These are phyloP conservation scores for Ceratocystis diversiconidia DNA, from an alignment of 2,329 filamentous ascomycete species.

Conservation along the genomic window DNA sequence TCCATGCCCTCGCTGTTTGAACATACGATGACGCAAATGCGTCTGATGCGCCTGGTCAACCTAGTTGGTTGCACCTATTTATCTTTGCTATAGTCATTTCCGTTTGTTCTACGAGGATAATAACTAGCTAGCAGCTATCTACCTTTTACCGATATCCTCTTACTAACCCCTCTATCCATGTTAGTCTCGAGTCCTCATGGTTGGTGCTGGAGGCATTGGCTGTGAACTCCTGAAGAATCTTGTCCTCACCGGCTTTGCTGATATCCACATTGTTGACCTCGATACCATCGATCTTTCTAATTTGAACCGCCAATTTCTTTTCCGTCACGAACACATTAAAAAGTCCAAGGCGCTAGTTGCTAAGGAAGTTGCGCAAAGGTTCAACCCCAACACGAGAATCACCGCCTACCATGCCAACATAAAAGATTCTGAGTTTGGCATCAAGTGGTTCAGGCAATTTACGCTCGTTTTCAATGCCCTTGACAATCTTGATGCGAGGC, in stretches of 20 bases:
- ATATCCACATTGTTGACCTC: slow-evolving; percentile 89
- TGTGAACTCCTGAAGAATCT: slow-evolving; percentile 97
- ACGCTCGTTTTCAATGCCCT: slow-evolving; percentile 88
- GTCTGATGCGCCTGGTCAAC: neutral
- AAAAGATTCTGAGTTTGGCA: slow-evolving; percentile 73
- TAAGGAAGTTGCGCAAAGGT: slow-evolving; percentile 76
- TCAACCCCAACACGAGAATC: slow-evolving; percentile 79
- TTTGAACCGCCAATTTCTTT: slow-evolving; percentile 92
- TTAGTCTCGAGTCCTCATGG: slow-evolving; percentile 78
- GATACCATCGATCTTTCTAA: slow-evolving; percentile 98
- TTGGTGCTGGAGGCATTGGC: slow-evolving; percentile 91
- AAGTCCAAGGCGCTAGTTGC: slow-evolving; percentile 91
- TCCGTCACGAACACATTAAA: slow-evolving; percentile 93
- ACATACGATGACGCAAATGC: neutral
- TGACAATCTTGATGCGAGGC: slow-evolving; percentile 84
- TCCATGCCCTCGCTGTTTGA: neutral
- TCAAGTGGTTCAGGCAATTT: slow-evolving; percentile 77
- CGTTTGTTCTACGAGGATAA: neutral
- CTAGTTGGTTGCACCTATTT: neutral
- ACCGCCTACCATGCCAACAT: slow-evolving; percentile 89
- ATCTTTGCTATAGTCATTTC: neutral
- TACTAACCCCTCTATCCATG: slow-evolving; percentile 5
- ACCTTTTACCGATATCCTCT: neutral
- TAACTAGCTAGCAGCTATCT: neutral
- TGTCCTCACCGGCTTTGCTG: slow-evolving; percentile 77